Evolutionary conservation across 768 basidiomycete species (phyloP).

Genomic region (Boletus subcaerulescens): DNA sequence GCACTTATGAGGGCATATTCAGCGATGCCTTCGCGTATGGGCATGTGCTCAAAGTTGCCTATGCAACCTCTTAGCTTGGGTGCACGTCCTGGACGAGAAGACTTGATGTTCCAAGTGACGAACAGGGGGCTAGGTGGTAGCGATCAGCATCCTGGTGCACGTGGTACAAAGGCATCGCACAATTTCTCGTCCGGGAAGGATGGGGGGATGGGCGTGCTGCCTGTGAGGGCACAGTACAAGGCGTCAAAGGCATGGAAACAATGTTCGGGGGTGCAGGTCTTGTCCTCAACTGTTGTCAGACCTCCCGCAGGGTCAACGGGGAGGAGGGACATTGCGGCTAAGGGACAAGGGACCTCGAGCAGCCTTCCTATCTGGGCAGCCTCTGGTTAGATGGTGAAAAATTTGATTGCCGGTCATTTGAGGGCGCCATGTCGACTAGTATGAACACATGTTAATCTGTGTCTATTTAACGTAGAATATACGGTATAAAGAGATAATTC

Average conservation of each 20-base stretch:
- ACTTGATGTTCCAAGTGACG: slow-evolving; percentile 90
- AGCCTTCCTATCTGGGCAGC: slow-evolving; percentile 28
- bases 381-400: slow-evolving; percentile 1
- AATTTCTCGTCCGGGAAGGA: slow-evolving; percentile 72
- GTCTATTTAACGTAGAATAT: slow-evolving; percentile 38
- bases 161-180: slow-evolving; percentile 47
- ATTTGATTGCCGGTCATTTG: slow-evolving; percentile 8
- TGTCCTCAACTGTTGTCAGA: slow-evolving; percentile 37
- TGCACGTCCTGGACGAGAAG: slow-evolving; percentile 55
- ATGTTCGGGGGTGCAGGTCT: slow-evolving; percentile 67
- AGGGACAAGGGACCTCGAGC: slow-evolving; percentile 18
- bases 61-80: slow-evolving; percentile 88
- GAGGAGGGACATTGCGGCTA: slow-evolving; percentile 51
- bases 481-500: slow-evolving; percentile 41
- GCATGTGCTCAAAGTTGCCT: slow-evolving; percentile 81
- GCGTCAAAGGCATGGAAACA: slow-evolving; percentile 82
- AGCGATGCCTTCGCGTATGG: slow-evolving; percentile 70
- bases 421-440: slow-evolving; percentile 20
- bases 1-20: slow-evolving; percentile 94
- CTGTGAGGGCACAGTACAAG: slow-evolving; percentile 72
- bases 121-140: slow-evolving; percentile 64
- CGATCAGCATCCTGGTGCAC: slow-evolving; percentile 2
- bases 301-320: slow-evolving; percentile 48
- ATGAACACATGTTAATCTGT: slow-evolving; percentile 36
- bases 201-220: slow-evolving; percentile 50